phyloP scores from a whole-genome alignment of 129 eudicot species.

The Saussurea involucrata region DNA sequence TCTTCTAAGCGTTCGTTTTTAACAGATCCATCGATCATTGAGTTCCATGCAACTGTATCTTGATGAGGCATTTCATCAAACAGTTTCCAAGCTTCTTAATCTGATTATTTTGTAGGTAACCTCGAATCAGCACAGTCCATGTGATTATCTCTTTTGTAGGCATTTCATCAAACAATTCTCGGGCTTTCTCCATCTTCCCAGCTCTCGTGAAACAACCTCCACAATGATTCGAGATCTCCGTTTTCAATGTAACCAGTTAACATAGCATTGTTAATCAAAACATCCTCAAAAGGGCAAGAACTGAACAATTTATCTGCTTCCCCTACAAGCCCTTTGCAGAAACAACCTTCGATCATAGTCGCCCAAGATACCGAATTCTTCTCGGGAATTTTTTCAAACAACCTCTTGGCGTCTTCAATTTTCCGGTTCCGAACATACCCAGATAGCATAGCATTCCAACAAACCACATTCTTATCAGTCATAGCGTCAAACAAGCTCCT shows the following conservation, averaged over 20 bases:
- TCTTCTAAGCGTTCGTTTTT: constrained; percentile 29
- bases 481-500: constrained; percentile 54
- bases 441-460: constrained; percentile 53
- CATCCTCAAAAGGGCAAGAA: constrained; percentile 31
- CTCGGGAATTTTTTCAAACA: constrained; percentile 49
- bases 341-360: constrained; percentile 56
- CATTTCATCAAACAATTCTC: constrained; percentile 40
- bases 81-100: constrained; percentile 38
- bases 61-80: constrained; percentile 43
- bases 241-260: constrained; percentile 54
- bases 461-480: constrained; percentile 44
- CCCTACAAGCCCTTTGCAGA: constrained; percentile 27
- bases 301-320: constrained; percentile 48
- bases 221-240: constrained; percentile 38
- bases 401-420: constrained; percentile 36
- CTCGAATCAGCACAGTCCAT: constrained; percentile 48
- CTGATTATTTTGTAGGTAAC: constrained; percentile 34
- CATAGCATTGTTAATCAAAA: constrained; percentile 44
- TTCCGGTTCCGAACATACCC: constrained; percentile 47
- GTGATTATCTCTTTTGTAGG: constrained; percentile 42
- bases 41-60: constrained; percentile 68
- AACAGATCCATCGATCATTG: constrained; percentile 51
- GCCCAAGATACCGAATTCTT: constrained; percentile 50
- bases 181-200: constrained; percentile 45
- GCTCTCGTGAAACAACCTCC: constrained; percentile 33